A percentile compares a stretch with the other conserved stretches of the same genome.
Conservation (phyloP, 768 basidiomycete genomes). For the Trametes cubensis region DNA sequence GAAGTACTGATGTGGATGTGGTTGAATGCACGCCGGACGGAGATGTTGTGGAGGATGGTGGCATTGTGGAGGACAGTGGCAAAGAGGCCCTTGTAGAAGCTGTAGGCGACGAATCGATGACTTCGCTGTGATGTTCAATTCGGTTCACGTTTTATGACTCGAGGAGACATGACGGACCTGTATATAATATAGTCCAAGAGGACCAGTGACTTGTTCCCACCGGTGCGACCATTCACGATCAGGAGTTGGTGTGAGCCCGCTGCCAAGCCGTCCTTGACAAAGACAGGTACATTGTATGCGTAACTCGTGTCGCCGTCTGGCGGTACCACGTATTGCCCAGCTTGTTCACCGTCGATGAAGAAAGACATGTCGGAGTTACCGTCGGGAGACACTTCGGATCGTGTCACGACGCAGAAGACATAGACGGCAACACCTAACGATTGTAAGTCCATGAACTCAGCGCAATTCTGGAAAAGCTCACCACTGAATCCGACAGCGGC, state of each 20-base stretch:
- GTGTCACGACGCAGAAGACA: constrained; percentile 43
- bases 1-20: too few relatives aligned
- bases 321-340: constrained; percentile 33
- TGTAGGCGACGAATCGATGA: too few relatives aligned
- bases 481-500: constrained; percentile 42
- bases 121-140: too few relatives aligned
- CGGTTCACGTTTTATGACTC: too few relatives aligned
- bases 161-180: constrained; percentile 30
- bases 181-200: constrained; percentile 47
- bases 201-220: constrained; percentile 34
- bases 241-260: constrained; percentile 35
- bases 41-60: too few relatives aligned
- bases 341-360: constrained; percentile 39
- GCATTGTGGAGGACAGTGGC: too few relatives aligned
- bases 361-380: constrained; percentile 42
- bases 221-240: constrained; percentile 39
- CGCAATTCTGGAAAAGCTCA: constrained; percentile 21
- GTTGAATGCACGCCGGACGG: too few relatives aligned
- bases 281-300: constrained; percentile 43
- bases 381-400: constrained; percentile 28
- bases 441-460: too few relatives aligned
- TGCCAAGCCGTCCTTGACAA: constrained; percentile 33
- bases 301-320: constrained; percentile 29
- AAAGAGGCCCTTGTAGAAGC: too few relatives aligned
- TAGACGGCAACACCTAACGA: constrained; percentile 47